Evolutionary conservation across 352 stramenopile species (phyloP), one percentile per base, ranked within the genome.

Genomic region (Phytophthora nicotianae): DNA sequence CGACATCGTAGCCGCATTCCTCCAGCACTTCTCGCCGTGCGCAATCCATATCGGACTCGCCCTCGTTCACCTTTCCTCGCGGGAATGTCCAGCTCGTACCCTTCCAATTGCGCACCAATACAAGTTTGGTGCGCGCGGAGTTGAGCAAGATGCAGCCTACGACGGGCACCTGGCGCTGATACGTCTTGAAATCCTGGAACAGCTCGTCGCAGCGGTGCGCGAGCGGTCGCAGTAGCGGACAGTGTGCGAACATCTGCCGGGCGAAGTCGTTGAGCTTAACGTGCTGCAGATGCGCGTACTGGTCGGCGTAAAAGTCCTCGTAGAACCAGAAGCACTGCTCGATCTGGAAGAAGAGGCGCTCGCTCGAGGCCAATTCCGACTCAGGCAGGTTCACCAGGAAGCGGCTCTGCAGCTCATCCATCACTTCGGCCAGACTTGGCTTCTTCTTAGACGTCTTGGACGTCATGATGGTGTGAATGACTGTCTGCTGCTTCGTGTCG

Each of bases 281-380:
- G 43, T 97, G 81, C 53, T 91, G 90, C 51, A 98, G 60, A 63
- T 87, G 72, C 50, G 79, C 72, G 47, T 91, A 77, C 49, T 86
- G 74, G 74, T 98, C 95, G 64, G 93, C 96, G 70, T 98, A 97
- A 68, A 98, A 97, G 74, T 98, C 95, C 67, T 98, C 94, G 75
- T 98, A 98, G 77, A 98, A 98, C 95, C 95, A 98, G 68, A 94
- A 98, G 58, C 92, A 97, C 77, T 98, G 95, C 75, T 98, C 95
- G 57, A 98, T 93, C 79, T 98, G 95, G 77, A 98, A 98, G 75
- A 98, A 98, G 20, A 98, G 93, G n/a, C 94, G 90, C 73, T 97
- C 89, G 58, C 83, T 90, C 16, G 88, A 97, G 11, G 74, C 70
- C 42, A 98, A 73, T 75, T 98, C 94, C 33, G 82, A 91, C 32